These are phyloP conservation scores for Omphalotus olearius DNA, from an alignment of 1,284 basidiomycete species.

Conservation along the genomic window DNA sequence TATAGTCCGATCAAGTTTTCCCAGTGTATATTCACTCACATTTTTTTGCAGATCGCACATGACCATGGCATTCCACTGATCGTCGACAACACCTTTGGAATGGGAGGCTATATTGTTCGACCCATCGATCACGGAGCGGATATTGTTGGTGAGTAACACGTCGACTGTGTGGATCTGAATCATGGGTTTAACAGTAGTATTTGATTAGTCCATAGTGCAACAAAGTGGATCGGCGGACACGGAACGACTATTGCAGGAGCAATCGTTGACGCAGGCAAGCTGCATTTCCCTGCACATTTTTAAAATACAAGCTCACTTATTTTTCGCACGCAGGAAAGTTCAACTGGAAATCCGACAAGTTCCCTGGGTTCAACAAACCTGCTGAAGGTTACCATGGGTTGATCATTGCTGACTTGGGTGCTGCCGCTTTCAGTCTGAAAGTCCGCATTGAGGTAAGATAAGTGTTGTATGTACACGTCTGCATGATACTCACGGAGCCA, in stretches of 20 bases:
- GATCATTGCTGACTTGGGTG: constrained; percentile 71
- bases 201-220: constrained; percentile 70
- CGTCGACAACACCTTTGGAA: constrained; percentile 90
- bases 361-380: constrained; percentile 81
- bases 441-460: constrained; percentile 44
- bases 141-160: constrained; percentile 52
- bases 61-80: constrained; percentile 73
- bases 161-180: too few relatives aligned
- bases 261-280: constrained; percentile 67
- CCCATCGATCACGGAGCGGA: constrained; percentile 83
- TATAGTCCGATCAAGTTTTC: constrained; percentile 13
- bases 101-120: constrained; percentile 72
- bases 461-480: neutral
- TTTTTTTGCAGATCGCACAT: constrained; percentile 52
- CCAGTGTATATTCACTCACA: neutral
- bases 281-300: neutral
- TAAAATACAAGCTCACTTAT: neutral
- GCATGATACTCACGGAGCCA: neutral
- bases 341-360: constrained; percentile 80
- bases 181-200: neutral
- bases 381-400: constrained; percentile 84
- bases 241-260: constrained; percentile 87
- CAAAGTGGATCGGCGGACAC: constrained; percentile 91
- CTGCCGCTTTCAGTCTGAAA: constrained; percentile 70
- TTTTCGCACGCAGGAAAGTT: constrained; percentile 58